Percentiles rank a stretch among this genome's conserved stretches.
These are phyloP conservation scores for Biscogniauxia mediterranea DNA, from an alignment of 2,329 filamentous ascomycete species.

Conservation along the genomic window DNA sequence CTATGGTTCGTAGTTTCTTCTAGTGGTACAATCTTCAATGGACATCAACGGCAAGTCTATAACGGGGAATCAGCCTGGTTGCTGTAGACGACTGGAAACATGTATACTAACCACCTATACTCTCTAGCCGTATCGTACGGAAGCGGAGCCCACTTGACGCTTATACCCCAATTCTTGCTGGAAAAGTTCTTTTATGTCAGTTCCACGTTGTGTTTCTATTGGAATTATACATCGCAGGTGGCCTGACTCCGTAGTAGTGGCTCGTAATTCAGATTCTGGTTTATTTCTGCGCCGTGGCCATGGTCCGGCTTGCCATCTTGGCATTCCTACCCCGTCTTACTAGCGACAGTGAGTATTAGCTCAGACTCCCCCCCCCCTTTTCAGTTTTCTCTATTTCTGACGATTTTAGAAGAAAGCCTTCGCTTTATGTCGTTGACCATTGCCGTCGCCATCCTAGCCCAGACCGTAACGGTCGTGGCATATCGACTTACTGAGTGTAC, in stretches of 20 bases:
- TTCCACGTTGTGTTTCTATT: not conserved
- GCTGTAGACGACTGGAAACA: not conserved
- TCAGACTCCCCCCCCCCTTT: not conserved
- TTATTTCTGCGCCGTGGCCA: slow-evolving; percentile 33
- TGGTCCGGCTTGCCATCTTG: slow-evolving; percentile 35
- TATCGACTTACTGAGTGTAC: slow-evolving; percentile 17
- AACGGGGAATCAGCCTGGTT: not conserved
- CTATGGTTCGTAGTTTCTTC: slow-evolving; percentile 13
- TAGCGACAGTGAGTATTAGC: slow-evolving; percentile 32
- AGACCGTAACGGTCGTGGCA: slow-evolving; percentile 14
- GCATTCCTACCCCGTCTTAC: slow-evolving; percentile 36
- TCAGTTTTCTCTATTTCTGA: not conserved
- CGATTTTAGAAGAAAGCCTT: not conserved
- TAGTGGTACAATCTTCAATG: slow-evolving; percentile 18
- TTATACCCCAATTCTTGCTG: slow-evolving; percentile 13
- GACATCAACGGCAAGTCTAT: slow-evolving; percentile 19
- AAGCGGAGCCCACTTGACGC: slow-evolving; percentile 19
- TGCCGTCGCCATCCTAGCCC: slow-evolving; percentile 11
- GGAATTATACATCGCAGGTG: slow-evolving; percentile 9
- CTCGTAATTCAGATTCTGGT: slow-evolving; percentile 23
- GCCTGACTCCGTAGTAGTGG: slow-evolving; percentile 15
- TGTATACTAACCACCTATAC: slow-evolving; percentile 1
- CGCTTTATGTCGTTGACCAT: not conserved
- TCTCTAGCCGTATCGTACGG: slow-evolving; percentile 21
- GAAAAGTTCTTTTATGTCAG: slow-evolving; percentile 20